Percentiles rank a stretch among this genome's conserved stretches.
These are phyloP conservation scores for Pulveroboletus sp. DNA, from an alignment of 768 basidiomycete species.

Conservation along the genomic window DNA sequence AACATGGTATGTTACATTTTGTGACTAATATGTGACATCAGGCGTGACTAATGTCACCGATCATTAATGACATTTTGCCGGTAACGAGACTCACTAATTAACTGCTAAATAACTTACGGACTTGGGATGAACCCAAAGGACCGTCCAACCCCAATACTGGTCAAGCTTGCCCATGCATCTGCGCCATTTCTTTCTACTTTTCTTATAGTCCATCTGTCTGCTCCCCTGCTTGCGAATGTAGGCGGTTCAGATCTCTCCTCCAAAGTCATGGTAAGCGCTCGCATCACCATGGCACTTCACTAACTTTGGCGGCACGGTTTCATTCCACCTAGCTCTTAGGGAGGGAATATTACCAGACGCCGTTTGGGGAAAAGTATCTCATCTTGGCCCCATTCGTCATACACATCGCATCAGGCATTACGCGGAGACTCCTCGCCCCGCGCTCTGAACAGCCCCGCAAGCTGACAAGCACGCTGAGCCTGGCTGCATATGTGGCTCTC, in stretches of 20 bases:
- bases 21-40: too few relatives aligned
- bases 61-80: too few relatives aligned
- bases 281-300: neutral
- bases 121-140: neutral
- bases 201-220: constrained; percentile 70
- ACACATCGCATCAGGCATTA: constrained; percentile 58
- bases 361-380: constrained; percentile 64
- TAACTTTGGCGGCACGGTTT: neutral
- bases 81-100: too few relatives aligned
- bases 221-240: constrained; percentile 67
- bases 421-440: constrained; percentile 55
- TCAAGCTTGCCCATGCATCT: constrained; percentile 60
- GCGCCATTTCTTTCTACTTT: constrained; percentile 79
- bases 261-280: constrained; percentile 59
- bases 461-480: constrained; percentile 45
- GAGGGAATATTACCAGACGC: constrained; percentile 82
- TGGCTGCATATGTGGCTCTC: constrained; percentile 62
- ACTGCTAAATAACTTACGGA: too few relatives aligned
- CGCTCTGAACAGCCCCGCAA: constrained; percentile 29
- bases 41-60: too few relatives aligned
- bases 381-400: constrained; percentile 64
- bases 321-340: constrained; percentile 58
- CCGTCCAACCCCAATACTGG: constrained; percentile 37
- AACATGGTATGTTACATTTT: too few relatives aligned
- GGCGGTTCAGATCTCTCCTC: constrained; percentile 71